These are phyloP conservation scores for Lichtheimia corymbifera DNA, from an alignment of 371 early-diverging fungal genomes.

Conservation along the genomic window DNA sequence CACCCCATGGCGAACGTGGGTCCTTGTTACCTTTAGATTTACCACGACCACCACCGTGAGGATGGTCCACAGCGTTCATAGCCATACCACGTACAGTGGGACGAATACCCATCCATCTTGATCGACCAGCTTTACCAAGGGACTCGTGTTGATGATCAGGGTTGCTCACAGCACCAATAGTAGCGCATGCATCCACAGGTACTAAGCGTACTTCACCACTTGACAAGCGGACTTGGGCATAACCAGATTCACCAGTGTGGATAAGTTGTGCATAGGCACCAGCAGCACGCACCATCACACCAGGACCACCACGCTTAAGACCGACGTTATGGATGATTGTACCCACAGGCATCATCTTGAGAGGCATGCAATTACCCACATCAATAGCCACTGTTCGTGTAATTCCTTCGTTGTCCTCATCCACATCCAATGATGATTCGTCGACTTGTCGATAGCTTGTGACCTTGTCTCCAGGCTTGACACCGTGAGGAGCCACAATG, in stretches of 20 bases:
- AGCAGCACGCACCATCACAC: slow-evolving; percentile 84
- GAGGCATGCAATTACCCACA: slow-evolving; percentile 89
- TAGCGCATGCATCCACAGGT: slow-evolving; percentile 88
- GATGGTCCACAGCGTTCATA: slow-evolving; percentile 98
- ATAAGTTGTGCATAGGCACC: slow-evolving; percentile 91
- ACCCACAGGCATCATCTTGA: slow-evolving; percentile 93
- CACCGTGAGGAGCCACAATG: slow-evolving; percentile 80
- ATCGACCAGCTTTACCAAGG: slow-evolving; percentile 92
- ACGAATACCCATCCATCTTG: slow-evolving; percentile 83
- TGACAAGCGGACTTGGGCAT: slow-evolving; percentile 86
- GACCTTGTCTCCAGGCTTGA: slow-evolving; percentile 70
- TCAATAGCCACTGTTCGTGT: slow-evolving; percentile 73
- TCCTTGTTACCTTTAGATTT: slow-evolving; percentile 94
- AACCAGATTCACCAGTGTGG: slow-evolving; percentile 75
- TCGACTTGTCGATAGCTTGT: slow-evolving; percentile 34
- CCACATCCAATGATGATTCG: not conserved
- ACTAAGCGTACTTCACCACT: slow-evolving; percentile 91
- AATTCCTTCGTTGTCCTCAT: slow-evolving; percentile 32
- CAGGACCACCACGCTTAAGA: slow-evolving; percentile 81
- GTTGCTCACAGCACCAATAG: slow-evolving; percentile 93
- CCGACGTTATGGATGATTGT: slow-evolving; percentile 89
- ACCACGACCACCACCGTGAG: slow-evolving; percentile 98
- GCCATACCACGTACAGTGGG: slow-evolving; percentile 99
- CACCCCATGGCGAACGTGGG: slow-evolving; percentile 94
- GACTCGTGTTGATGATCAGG: slow-evolving; percentile 87